Conservation (phyloP, 1,284 basidiomycete genomes). For the Irpex rosettiformis region DNA sequence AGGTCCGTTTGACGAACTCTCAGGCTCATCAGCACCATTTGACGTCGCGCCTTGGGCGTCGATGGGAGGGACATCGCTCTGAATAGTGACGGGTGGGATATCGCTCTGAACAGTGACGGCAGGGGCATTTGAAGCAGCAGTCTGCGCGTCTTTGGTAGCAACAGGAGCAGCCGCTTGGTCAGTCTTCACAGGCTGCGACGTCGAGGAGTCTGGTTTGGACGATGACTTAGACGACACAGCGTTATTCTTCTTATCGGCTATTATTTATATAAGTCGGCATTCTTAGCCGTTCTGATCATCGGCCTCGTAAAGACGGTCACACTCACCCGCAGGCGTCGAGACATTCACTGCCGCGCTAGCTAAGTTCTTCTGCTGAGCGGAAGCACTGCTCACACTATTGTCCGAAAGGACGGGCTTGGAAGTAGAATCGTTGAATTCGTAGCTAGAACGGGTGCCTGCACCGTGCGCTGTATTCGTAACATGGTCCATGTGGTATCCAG, state of each 20-base stretch:
- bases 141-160: neutral
- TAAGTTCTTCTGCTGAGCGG: neutral
- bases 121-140: neutral
- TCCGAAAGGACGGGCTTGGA: neutral
- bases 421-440: constrained; percentile 11
- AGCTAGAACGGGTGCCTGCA: constrained; percentile 3
- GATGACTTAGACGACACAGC: neutral
- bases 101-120: neutral
- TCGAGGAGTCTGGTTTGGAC: neutral
- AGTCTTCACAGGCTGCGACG: neutral
- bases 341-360: neutral
- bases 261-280: neutral
- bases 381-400: constrained; percentile 1
- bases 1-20: neutral
- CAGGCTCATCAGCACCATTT: neutral
- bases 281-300: neutral
- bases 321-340: neutral
- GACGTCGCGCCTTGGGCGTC: neutral
- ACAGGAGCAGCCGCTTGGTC: too few species aligned
- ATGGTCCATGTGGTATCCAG: constrained; percentile 5
- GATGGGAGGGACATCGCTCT: neutral
- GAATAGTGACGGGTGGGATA: neutral
- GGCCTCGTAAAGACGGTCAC: neutral
- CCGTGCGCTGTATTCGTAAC: constrained; percentile 8
- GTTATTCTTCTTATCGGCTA: neutral